Conservation (phyloP, 1,139 yeast species). For the Geotrichum carabidarum region DNA sequence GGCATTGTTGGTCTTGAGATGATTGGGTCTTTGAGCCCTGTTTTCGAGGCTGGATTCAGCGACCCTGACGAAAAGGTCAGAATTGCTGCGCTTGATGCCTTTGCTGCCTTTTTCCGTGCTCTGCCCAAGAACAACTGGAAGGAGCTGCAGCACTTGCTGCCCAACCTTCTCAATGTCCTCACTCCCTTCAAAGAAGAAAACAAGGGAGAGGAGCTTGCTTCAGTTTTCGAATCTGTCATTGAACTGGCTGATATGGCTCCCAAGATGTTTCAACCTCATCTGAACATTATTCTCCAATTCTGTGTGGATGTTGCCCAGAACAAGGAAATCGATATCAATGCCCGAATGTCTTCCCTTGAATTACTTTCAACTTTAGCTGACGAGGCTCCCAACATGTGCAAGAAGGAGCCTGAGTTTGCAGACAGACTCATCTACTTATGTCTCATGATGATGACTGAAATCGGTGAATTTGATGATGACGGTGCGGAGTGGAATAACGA, state of each 20-base stretch:
- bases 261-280: constrained; percentile 86
- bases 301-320: constrained; percentile 77
- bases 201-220: constrained; percentile 73
- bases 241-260: constrained; percentile 93
- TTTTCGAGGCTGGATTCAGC: constrained; percentile 73
- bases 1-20: constrained; percentile 54
- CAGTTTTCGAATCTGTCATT: constrained; percentile 82
- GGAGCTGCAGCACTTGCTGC: constrained; percentile 68
- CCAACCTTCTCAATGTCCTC: constrained; percentile 75
- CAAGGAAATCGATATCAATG: constrained; percentile 67
- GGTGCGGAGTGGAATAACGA: constrained; percentile 83
- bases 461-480: constrained; percentile 75
- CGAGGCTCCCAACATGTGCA: constrained; percentile 93
- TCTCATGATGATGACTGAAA: constrained; percentile 85
- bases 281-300: constrained; percentile 77
- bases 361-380: constrained; percentile 85
- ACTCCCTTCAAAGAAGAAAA: constrained; percentile 78
- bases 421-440: constrained; percentile 68
- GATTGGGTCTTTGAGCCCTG: constrained; percentile 52
- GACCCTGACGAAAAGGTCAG: constrained; percentile 78
- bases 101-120: constrained; percentile 80
- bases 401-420: constrained; percentile 67
- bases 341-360: constrained; percentile 85
- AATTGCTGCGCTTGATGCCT: constrained; percentile 87
- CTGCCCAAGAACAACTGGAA: constrained; percentile 78